These are phyloP conservation scores for Pseudogymnoascus sp. DNA, from an alignment of 2,329 filamentous ascomycete species.

Conservation along the genomic window DNA sequence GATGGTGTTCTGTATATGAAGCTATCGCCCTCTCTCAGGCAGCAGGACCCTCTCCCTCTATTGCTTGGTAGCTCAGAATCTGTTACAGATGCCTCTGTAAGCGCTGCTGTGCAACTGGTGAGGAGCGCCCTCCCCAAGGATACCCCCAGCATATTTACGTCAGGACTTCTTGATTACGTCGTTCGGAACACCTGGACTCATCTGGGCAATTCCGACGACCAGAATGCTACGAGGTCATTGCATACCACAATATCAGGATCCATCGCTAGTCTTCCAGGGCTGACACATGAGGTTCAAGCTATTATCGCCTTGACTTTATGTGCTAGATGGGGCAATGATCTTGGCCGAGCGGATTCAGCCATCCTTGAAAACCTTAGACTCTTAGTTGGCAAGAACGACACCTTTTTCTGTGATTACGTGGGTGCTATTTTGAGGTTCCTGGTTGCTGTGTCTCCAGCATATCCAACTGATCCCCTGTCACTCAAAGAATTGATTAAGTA, in stretches of 20 bases:
- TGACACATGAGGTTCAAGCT: conserved; percentile 66
- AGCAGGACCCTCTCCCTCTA: conserved; percentile 56
- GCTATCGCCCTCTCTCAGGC: conserved; percentile 52
- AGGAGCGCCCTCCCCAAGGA: conserved; percentile 21
- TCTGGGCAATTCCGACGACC: conserved; percentile 41
- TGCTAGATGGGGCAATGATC: conserved; percentile 64
- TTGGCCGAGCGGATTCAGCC: conserved; percentile 41
- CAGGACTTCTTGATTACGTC: conserved; percentile 40
- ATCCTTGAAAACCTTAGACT: conserved; percentile 21
- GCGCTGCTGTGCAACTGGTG: neutral
- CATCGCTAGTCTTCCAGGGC: conserved; percentile 58
- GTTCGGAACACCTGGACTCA: conserved; percentile 46
- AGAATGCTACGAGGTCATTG: conserved; percentile 63
- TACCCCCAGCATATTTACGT: conserved; percentile 38
- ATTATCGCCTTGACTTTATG: conserved; percentile 65
- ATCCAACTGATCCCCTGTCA: conserved; percentile 13
- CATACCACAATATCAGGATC: conserved; percentile 64
- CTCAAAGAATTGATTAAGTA: neutral
- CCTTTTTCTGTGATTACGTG: conserved; percentile 29
- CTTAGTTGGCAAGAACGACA: conserved; percentile 22
- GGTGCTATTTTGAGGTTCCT: conserved; percentile 19
- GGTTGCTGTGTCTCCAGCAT: conserved; percentile 15
- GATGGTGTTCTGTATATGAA: conserved; percentile 75
- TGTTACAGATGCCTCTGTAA: conserved; percentile 29
- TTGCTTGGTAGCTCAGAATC: conserved; percentile 31